Percentiles rank a stretch among this genome's conserved stretches.
These are phyloP conservation scores for Kregervanrija fluxuum DNA, from an alignment of 805 yeast species.

Conservation along the genomic window DNA sequence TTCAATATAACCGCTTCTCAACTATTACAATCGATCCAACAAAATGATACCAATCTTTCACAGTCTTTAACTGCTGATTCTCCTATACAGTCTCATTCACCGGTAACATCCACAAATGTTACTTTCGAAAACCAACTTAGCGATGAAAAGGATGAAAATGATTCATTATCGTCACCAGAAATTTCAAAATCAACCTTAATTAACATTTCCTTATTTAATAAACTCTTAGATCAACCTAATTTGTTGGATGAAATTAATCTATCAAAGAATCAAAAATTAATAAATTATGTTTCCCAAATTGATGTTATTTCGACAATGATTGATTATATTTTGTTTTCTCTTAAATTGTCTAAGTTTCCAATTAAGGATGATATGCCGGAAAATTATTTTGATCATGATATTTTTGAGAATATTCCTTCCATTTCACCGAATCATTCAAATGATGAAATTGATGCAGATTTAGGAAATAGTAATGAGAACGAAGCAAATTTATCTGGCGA, in stretches of 20 bases:
- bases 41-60: constrained; percentile 18
- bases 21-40: constrained; percentile 28
- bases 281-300: constrained; percentile 24
- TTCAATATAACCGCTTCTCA: constrained; percentile 27
- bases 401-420: constrained; percentile 4
- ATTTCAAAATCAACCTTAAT: background rate
- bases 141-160: background rate
- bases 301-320: constrained; percentile 26
- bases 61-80: constrained; percentile 10
- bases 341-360: constrained; percentile 14
- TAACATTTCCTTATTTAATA: constrained; percentile 22
- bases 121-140: constrained; percentile 1
- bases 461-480: constrained; percentile 14
- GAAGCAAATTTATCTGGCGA: background rate
- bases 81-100: constrained; percentile 7
- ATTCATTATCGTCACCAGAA: constrained; percentile 2
- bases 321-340: constrained; percentile 24
- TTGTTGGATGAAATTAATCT: constrained; percentile 29
- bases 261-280: constrained; percentile 28
- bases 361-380: constrained; percentile 3
- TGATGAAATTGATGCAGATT: constrained; percentile 7
- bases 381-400: constrained; percentile 8
- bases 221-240: constrained; percentile 30
- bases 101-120: constrained; percentile 2
- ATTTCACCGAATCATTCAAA: constrained; percentile 4